Conservation (phyloP, 2,329 filamentous ascomycete species). For the Apiospora koreana region DNA sequence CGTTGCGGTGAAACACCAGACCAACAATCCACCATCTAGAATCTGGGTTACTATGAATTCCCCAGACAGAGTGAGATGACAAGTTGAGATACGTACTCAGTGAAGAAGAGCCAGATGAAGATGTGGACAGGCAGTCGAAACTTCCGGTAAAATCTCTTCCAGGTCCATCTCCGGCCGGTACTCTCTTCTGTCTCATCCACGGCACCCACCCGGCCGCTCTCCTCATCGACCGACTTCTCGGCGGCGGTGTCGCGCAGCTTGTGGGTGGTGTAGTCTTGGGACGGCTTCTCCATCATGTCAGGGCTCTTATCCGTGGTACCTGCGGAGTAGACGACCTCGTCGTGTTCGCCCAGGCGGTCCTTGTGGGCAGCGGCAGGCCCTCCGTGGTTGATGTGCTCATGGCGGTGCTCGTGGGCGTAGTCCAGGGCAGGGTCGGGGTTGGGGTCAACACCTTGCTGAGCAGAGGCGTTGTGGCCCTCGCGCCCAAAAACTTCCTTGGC, state of each 20-base stretch:
- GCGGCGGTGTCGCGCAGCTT: conserved; percentile 33
- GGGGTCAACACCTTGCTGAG: conserved; percentile 21
- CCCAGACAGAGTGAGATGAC: background rate
- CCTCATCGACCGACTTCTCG: conserved; percentile 33
- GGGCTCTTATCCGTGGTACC: conserved; percentile 42
- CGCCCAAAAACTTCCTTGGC: conserved; percentile 16
- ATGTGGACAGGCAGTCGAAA: conserved; percentile 47
- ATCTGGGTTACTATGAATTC: background rate
- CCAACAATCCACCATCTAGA: conserved; percentile 43
- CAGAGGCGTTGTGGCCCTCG: conserved; percentile 24
- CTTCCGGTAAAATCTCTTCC: conserved; percentile 41
- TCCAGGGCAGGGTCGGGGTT: conserved; percentile 32
- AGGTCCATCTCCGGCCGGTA: conserved; percentile 29
- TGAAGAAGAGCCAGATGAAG: conserved; percentile 40
- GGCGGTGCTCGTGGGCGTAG: conserved; percentile 43
- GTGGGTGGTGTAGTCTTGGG: conserved; percentile 42
- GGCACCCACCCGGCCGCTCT: conserved; percentile 31
- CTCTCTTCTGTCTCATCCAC: conserved; percentile 17
- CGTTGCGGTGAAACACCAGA: conserved; percentile 65
- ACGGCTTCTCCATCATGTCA: conserved; percentile 33
- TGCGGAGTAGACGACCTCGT: conserved; percentile 50
- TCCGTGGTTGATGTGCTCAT: conserved; percentile 45
- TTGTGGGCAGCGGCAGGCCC: conserved; percentile 30
- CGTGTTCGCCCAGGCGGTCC: conserved; percentile 29
- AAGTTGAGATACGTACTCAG: conserved; percentile 31